A percentile compares a stretch with the other conserved stretches of the same genome.
These are phyloP conservation scores for Aspergillus quadrilineatus DNA, from an alignment of 2,329 filamentous ascomycete species.

Conservation along the genomic window DNA sequence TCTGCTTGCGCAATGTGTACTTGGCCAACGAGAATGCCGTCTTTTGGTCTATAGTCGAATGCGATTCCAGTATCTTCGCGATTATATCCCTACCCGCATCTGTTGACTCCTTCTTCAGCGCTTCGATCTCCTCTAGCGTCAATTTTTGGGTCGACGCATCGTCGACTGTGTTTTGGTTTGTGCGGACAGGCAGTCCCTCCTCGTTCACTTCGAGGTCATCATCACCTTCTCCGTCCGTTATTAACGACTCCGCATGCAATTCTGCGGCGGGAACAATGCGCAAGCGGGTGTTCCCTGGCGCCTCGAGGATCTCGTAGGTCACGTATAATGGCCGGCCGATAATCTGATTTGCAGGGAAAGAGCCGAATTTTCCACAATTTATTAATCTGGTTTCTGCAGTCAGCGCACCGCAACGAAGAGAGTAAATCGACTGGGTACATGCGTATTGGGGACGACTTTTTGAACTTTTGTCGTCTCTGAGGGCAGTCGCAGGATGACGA, in stretches of 20 bases:
- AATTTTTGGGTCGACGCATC: conserved; percentile 71
- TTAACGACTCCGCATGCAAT: conserved; percentile 73
- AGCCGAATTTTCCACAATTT: conserved; percentile 87
- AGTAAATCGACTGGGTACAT: conserved; percentile 43
- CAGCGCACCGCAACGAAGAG: conserved; percentile 8
- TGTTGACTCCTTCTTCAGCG: conserved; percentile 68
- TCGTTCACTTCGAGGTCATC: conserved; percentile 34
- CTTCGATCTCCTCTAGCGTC: conserved; percentile 68
- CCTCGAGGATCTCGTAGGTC: conserved; percentile 85
- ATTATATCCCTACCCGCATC: conserved; percentile 86
- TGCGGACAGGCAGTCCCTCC: conserved; percentile 54
- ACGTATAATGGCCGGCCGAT: conserved; percentile 88
- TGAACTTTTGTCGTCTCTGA: conserved; percentile 59
- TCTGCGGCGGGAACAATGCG: conserved; percentile 78
- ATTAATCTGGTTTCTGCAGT: conserved; percentile 62
- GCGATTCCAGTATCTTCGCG: conserved; percentile 85
- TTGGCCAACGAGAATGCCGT: conserved; percentile 91
- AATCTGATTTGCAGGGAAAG: conserved; percentile 83
- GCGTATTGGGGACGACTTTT: conserved; percentile 64
- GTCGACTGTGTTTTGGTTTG: conserved; percentile 64
- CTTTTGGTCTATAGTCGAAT: conserved; percentile 89
- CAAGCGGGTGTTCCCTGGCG: conserved; percentile 61
- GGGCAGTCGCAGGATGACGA: conserved; percentile 43
- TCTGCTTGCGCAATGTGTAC: conserved; percentile 90
- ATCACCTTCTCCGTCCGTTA: conserved; percentile 49